A percentile compares a stretch with the other conserved stretches of the same genome.
Conservation (phyloP, 2,329 filamentous ascomycete species). For the Epichloe sp. region DNA sequence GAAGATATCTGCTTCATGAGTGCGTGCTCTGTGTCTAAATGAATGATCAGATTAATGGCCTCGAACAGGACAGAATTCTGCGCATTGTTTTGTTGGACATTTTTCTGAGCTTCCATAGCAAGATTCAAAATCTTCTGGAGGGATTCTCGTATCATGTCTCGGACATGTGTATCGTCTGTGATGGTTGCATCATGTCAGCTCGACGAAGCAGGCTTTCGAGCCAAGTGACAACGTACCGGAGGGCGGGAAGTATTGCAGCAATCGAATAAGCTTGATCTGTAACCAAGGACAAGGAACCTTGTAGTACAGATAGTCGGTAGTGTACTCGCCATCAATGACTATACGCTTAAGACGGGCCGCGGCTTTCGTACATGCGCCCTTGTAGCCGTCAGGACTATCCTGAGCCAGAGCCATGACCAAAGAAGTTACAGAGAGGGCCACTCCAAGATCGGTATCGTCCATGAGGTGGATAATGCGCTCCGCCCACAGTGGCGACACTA, state of each 20-base stretch:
- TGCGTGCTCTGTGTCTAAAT: conserved; percentile 86
- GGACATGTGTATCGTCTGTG: conserved; percentile 79
- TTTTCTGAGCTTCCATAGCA: conserved; percentile 89
- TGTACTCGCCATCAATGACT: conserved; percentile 78
- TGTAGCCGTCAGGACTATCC: conserved; percentile 89
- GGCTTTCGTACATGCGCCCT: conserved; percentile 86
- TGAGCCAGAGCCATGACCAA: conserved; percentile 89
- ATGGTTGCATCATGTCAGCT: not conserved
- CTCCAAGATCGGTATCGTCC: conserved; percentile 90
- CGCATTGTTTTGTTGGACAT: conserved; percentile 98
- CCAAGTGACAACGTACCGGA: conserved; percentile 46
- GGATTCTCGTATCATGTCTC: conserved; percentile 82
- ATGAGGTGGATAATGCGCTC: conserved; percentile 98
- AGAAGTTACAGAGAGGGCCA: conserved; percentile 89
- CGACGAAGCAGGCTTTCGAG: not conserved
- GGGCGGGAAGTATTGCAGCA: conserved; percentile 92
- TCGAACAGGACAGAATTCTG: conserved; percentile 97
- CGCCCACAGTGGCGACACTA: conserved; percentile 93
- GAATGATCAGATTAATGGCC: conserved; percentile 96
- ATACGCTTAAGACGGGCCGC: conserved; percentile 81
- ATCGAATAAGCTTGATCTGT: conserved; percentile 81
- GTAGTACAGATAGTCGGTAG: conserved; percentile 92
- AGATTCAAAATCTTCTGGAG: conserved; percentile 82
- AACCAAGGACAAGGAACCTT: conserved; percentile 99
- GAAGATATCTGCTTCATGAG: conserved; percentile 94